Evolutionary conservation across 352 stramenopile species (phyloP), one percentile per base, ranked within the genome.

Genomic region (Phytophthora capsici): DNA sequence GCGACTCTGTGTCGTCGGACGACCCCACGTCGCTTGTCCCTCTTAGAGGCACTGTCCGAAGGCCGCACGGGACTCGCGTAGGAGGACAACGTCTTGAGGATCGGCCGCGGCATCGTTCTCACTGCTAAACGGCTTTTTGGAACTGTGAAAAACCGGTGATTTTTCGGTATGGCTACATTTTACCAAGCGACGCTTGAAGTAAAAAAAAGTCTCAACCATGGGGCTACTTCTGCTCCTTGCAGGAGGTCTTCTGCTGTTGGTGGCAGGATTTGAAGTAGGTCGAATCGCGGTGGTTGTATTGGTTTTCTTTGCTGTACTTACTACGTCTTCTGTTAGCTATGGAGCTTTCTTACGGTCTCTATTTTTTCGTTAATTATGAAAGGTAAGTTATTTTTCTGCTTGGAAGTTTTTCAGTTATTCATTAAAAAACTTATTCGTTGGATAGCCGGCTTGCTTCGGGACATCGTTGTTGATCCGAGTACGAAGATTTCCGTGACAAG

Each of bases 31-130:
- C 55, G 68, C 36, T 38, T 51, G 5, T 69, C 48, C 13, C 47
- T 62, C 49, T 66, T 80, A 6, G 34, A 55, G 34, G 50, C 53
- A 43, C 53, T 62, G n/a, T 57, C 40, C 8, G 57, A 53, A 14
- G 52, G 16, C 30, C 52, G 45, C 26, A 54, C 17, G 30, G 65
- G 65, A 43, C 66, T 75, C 22, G 70, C 46, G 17, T 75, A 78
- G 26, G 62, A 73, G 28, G 62, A 77, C 57, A 64, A 19, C 43
- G 72, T 75, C 74, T 91, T 93, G 55, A 93, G 79, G 53, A 93
- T 93, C 54, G 84, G 80, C 3, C 82, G 74, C 68, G 62, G 66
- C 66, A 75, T 75, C 32, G 34, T 43, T 49, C 28, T 34, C 28
- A 6, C 28, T 34, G 28, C 28, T 14, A 34, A 34, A 34, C 28